phyloP scores from a whole-genome alignment of 441 rosid species.

The Arabidopsis hybrid region DNA sequence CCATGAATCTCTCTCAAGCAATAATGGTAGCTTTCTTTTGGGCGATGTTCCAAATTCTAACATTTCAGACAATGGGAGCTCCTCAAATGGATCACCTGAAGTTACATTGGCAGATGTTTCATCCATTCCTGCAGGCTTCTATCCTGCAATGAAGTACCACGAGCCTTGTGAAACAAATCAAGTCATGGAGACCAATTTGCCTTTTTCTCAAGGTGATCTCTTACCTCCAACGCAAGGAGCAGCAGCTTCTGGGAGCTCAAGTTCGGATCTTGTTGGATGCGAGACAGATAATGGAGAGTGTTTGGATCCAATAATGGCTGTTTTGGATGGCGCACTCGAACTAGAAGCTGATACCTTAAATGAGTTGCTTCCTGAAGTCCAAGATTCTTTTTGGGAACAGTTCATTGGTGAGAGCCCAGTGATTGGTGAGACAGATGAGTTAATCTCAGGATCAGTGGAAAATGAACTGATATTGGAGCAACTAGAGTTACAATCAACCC shows the following conservation, averaged over 20 bases:
- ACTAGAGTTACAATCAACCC: constrained; percentile 51
- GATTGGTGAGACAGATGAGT: constrained; percentile 61
- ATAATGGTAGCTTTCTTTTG: constrained; percentile 55
- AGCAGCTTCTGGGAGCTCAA: constrained; percentile 41
- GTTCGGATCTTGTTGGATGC: constrained; percentile 42
- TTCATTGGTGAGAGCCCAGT: constrained; percentile 57
- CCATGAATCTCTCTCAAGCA: constrained; percentile 48
- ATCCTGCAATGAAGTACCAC: constrained; percentile 50
- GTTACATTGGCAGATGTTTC: constrained; percentile 63
- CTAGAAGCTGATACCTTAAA: constrained; percentile 46
- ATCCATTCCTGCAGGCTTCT: constrained; percentile 53
- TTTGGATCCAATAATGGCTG: constrained; percentile 50
- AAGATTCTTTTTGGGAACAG: constrained; percentile 68
- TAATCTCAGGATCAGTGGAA: constrained; percentile 48
- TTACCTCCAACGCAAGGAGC: constrained; percentile 38
- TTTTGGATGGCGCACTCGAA: constrained; percentile 45
- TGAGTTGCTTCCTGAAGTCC: constrained; percentile 54
- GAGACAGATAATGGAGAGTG: constrained; percentile 52
- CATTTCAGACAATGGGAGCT: constrained; percentile 54
- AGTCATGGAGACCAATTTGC: constrained; percentile 47
- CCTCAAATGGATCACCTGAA: constrained; percentile 53
- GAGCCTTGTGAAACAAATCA: constrained; percentile 51
- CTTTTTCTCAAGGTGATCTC: constrained; percentile 51
- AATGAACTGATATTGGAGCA: constrained; percentile 51
- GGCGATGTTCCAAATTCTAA: constrained; percentile 48